A percentile compares a stretch with the other conserved stretches of the same genome.
These are phyloP conservation scores for Hygrocybe punicea DNA, from an alignment of 768 basidiomycete genomes.

Conservation along the genomic window DNA sequence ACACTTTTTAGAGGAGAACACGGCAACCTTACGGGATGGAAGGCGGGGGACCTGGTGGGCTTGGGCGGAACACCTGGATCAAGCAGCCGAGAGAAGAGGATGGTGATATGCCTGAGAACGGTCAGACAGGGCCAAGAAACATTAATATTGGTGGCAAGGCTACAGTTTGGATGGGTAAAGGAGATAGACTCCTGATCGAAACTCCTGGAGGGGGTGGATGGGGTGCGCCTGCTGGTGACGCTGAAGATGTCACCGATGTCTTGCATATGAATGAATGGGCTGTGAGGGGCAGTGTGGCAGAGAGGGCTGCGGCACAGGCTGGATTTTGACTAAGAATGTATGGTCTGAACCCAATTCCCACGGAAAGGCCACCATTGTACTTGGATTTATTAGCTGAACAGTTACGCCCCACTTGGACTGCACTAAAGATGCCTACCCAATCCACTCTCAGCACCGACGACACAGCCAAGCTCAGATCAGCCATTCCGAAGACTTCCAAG, in stretches of 20 bases:
- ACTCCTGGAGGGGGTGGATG: conserved; percentile 92
- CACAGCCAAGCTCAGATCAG: conserved; percentile 69
- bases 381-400: background rate
- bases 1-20: conserved; percentile 60
- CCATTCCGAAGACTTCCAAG: conserved; percentile 52
- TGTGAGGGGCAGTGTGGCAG: conserved; percentile 67
- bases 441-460: conserved; percentile 71
- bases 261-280: conserved; percentile 54
- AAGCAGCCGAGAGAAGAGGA: conserved; percentile 64
- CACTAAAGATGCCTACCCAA: conserved; percentile 60
- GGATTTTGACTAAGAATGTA: conserved; percentile 52
- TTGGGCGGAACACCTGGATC: conserved; percentile 87
- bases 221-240: conserved; percentile 46
- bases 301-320: conserved; percentile 60
- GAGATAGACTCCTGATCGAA: conserved; percentile 75
- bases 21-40: conserved; percentile 83
- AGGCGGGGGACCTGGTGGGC: conserved; percentile 66
- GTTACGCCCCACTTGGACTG: background rate
- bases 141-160: conserved; percentile 92
- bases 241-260: conserved; percentile 15
- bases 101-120: conserved; percentile 55
- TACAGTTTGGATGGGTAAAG: conserved; percentile 83
- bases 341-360: no score
- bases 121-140: conserved; percentile 39
- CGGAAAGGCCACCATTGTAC: background rate